These are phyloP conservation scores for Hericium erinaceus DNA, from an alignment of 768 basidiomycete species.

Conservation along the genomic window DNA sequence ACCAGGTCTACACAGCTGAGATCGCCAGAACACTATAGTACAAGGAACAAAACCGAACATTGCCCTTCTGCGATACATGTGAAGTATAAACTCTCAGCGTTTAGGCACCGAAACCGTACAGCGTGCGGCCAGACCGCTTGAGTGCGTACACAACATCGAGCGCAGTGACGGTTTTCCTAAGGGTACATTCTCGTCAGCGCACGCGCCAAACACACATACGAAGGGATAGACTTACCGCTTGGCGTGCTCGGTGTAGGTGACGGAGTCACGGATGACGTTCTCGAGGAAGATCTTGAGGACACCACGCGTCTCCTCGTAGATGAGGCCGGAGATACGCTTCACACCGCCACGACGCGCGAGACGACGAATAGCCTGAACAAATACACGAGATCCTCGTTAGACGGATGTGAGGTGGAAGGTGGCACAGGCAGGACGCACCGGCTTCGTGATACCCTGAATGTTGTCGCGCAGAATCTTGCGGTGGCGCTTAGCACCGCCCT, in stretches of 20 bases:
- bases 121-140: slow-evolving; percentile 40
- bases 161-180: slow-evolving; percentile 37
- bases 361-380: slow-evolving; percentile 77
- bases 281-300: slow-evolving; percentile 92
- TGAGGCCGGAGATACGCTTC: slow-evolving; percentile 89
- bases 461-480: slow-evolving; percentile 89
- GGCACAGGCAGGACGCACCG: slow-evolving; percentile 13
- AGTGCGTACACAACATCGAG: slow-evolving; percentile 44
- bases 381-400: slow-evolving; percentile 18
- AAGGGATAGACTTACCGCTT: slow-evolving; percentile 32
- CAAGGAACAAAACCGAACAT: no score
- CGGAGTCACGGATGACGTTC: slow-evolving; percentile 65
- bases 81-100: not conserved
- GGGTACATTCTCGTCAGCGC: slow-evolving; percentile 22
- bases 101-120: slow-evolving; percentile 48
- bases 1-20: not conserved
- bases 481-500: slow-evolving; percentile 94
- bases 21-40: no score
- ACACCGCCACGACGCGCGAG: slow-evolving; percentile 97
- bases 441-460: slow-evolving; percentile 57
- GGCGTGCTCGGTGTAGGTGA: slow-evolving; percentile 65
- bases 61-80: not conserved
- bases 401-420: not conserved
- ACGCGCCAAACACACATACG: not conserved
- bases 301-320: slow-evolving; percentile 94